phyloP scores from a whole-genome alignment of 78 protist genomes.

The Diacronema lutheri region DNA sequence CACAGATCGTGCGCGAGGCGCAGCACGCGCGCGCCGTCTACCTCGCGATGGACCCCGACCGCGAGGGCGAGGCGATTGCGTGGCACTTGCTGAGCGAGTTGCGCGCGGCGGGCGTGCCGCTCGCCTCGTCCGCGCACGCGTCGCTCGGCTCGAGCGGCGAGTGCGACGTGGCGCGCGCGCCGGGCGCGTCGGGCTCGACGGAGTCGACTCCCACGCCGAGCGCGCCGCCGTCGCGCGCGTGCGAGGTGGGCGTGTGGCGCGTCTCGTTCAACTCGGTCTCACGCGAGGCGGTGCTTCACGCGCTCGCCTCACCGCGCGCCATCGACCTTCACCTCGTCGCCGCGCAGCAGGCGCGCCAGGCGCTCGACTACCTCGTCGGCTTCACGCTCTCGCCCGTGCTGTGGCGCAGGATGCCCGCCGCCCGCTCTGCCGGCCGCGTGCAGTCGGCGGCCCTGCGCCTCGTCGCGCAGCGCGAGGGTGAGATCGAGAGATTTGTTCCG shows the following conservation, averaged over 20 bases:
- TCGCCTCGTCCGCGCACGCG: too few species aligned
- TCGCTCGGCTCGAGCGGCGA: background rate
- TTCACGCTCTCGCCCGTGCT: slow-evolving; percentile 41
- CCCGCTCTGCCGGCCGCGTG: slow-evolving; percentile 36
- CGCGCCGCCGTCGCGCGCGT: too few species aligned
- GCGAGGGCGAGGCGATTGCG: slow-evolving; percentile 48
- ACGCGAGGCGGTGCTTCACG: background rate
- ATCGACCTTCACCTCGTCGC: slow-evolving; percentile 27
- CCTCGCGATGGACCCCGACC: slow-evolving; percentile 39
- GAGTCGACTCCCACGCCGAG: too few species aligned
- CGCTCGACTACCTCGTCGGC: slow-evolving; percentile 20
- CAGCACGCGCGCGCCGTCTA: background rate
- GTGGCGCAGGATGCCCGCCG: slow-evolving; percentile 21
- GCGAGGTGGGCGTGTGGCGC: background rate
- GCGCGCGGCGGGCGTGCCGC: background rate
- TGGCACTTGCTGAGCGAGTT: slow-evolving; percentile 28
- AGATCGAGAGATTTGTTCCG: background rate
- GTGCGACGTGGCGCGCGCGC: too few species aligned
- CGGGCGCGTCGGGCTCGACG: too few species aligned
- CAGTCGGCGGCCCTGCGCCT: slow-evolving; percentile 17
- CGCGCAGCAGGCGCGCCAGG: slow-evolving; percentile 28
- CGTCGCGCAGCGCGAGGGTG: background rate
- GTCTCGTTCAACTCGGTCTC: slow-evolving; percentile 23
- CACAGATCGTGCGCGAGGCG: background rate
- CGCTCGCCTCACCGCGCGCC: background rate